Conservation (phyloP, 140 eudicot genomes). For the Cichorium intybus region DNA sequence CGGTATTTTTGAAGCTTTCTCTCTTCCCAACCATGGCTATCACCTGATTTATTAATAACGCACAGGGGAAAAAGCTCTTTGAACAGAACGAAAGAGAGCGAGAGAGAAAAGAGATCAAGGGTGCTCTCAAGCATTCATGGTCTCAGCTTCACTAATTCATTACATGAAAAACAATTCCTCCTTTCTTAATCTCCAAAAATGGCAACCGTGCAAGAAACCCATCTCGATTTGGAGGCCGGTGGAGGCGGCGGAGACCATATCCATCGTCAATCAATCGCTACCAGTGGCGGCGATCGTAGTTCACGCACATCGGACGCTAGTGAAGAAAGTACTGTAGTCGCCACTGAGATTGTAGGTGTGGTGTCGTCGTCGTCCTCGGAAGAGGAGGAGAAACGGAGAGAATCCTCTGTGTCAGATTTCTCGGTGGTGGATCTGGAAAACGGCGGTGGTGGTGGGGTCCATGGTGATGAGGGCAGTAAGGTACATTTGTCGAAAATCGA, state of each 20-base stretch:
- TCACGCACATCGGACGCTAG: conserved; percentile 30
- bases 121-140: conserved; percentile 40
- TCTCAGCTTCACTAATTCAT: conserved; percentile 20
- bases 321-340: conserved; percentile 19
- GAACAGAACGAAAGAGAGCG: background rate
- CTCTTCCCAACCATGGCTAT: conserved; percentile 36
- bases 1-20: conserved; percentile 21
- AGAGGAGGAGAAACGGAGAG: conserved; percentile 34
- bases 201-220: conserved; percentile 41
- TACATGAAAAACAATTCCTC: conserved; percentile 42
- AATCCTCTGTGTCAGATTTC: conserved; percentile 55
- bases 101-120: conserved; percentile 9
- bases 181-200: conserved; percentile 35
- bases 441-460: conserved; percentile 40
- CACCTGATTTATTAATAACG: background rate
- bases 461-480: conserved; percentile 31
- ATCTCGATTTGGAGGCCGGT: conserved; percentile 43
- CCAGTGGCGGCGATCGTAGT: conserved; percentile 23
- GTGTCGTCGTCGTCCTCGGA: conserved; percentile 1
- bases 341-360: conserved; percentile 49
- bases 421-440: conserved; percentile 87
- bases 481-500: conserved; percentile 55
- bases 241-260: conserved; percentile 11
- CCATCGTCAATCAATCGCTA: conserved; percentile 8
- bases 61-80: background rate